phyloP scores from a whole-genome alignment of 371 early-diverging fungal species.

The Mortierella sp. region DNA sequence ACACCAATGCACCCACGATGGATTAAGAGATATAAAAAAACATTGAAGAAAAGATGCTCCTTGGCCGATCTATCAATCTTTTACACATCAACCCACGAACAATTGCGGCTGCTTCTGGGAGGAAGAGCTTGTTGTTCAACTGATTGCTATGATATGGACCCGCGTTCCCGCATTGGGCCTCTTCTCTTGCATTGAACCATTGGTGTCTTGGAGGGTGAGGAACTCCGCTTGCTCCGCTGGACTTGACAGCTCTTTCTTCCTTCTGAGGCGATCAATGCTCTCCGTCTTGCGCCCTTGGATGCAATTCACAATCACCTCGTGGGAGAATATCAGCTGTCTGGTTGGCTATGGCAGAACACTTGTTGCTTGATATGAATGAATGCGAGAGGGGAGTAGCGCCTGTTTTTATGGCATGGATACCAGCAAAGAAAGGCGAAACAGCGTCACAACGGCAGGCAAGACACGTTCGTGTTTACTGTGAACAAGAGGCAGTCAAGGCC shows the following conservation, averaged over 20 bases:
- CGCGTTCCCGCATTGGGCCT: slow-evolving; percentile 1
- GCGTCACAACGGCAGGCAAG: too few relatives aligned
- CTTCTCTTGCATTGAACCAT: not conserved
- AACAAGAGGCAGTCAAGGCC: not conserved
- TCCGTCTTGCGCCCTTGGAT: not conserved
- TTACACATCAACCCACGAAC: not conserved
- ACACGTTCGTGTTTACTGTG: too few relatives aligned
- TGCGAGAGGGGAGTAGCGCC: too few relatives aligned
- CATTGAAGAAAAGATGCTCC: not conserved
- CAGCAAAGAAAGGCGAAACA: too few relatives aligned
- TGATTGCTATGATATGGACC: not conserved
- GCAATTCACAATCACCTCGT: not conserved
- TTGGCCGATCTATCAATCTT: not conserved
- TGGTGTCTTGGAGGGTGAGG: not conserved
- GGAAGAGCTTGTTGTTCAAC: not conserved
- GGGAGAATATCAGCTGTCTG: not conserved
- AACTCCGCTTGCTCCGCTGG: not conserved
- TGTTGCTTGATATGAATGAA: not conserved
- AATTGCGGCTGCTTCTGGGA: not conserved
- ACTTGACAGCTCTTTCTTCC: not conserved
- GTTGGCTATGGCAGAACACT: not conserved
- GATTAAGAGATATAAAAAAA: not conserved
- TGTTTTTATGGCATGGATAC: too few relatives aligned
- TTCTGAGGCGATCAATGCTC: not conserved
- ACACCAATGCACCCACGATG: not conserved